These are phyloP conservation scores for Rubia peregrina DNA, from an alignment of 305 asterid species.

Conservation along the genomic window DNA sequence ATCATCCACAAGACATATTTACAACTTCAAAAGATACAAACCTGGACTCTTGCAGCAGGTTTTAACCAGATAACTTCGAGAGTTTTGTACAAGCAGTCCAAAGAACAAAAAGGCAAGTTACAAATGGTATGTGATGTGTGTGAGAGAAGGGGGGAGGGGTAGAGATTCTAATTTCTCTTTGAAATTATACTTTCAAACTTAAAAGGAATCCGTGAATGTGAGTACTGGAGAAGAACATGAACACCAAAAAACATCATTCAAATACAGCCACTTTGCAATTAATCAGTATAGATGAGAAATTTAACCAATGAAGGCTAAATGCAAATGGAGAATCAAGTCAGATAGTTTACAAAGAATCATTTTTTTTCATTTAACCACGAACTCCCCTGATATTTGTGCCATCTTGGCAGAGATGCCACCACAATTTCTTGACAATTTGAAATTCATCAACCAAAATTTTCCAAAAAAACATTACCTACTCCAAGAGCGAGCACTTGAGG, in stretches of 20 bases:
- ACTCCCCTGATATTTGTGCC: background rate
- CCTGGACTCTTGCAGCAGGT: too few relatives aligned
- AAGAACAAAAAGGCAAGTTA: too few relatives aligned
- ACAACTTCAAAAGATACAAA: background rate
- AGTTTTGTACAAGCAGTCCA: too few relatives aligned
- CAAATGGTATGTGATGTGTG: too few relatives aligned
- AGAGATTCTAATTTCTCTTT: too few relatives aligned
- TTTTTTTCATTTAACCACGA: background rate
- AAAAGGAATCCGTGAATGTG: background rate
- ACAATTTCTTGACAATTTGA: background rate
- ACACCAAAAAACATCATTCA: background rate
- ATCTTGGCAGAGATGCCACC: background rate
- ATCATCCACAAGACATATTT: background rate
- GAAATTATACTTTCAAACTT: too few relatives aligned
- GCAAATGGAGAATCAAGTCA: background rate
- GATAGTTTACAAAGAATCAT: background rate
- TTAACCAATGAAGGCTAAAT: background rate
- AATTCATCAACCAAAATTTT: background rate
- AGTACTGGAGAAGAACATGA: background rate
- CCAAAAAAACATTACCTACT: slow-evolving; percentile 57
- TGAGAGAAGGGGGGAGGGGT: too few relatives aligned
- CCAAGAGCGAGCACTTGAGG: slow-evolving; percentile 98
- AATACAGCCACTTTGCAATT: background rate
- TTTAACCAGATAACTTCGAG: too few relatives aligned
- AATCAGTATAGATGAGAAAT: background rate